These are phyloP conservation scores for Chenopodium berlandieri DNA, from an alignment of 148 eudicot genomes.

Conservation along the genomic window DNA sequence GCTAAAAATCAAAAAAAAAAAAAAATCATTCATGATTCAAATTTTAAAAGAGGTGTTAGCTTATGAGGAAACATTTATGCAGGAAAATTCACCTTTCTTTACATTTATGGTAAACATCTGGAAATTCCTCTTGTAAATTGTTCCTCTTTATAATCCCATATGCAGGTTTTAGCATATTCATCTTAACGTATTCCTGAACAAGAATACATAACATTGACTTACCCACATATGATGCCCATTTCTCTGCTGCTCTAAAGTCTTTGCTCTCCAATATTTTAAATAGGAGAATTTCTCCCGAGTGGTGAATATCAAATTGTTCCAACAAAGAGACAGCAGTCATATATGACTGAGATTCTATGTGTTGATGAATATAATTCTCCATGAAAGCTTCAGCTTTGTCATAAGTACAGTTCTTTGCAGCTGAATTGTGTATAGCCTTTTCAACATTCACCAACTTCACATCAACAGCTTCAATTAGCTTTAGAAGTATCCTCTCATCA, in stretches of 20 bases:
- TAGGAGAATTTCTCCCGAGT: slow-evolving; percentile 64
- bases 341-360: slow-evolving; percentile 67
- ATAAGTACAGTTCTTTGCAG: slow-evolving; percentile 26
- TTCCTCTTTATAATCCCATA: slow-evolving; percentile 76
- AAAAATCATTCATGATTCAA: slow-evolving; percentile 18
- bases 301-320: slow-evolving; percentile 65
- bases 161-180: slow-evolving; percentile 58
- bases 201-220: slow-evolving; percentile 68
- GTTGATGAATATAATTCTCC: slow-evolving; percentile 53
- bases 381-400: slow-evolving; percentile 49
- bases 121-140: slow-evolving; percentile 68
- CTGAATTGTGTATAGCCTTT: slow-evolving; percentile 40
- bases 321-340: slow-evolving; percentile 71
- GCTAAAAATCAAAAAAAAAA: slow-evolving; percentile 44
- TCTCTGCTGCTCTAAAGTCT: slow-evolving; percentile 84
- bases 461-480: slow-evolving; percentile 63
- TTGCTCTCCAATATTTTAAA: slow-evolving; percentile 53
- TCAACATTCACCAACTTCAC: slow-evolving; percentile 56
- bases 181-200: slow-evolving; percentile 59
- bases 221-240: slow-evolving; percentile 93
- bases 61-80: slow-evolving; percentile 11
- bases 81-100: slow-evolving; percentile 70
- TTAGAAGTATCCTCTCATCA: slow-evolving; percentile 59
- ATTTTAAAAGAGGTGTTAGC: slow-evolving; percentile 9
- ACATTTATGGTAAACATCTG: slow-evolving; percentile 71